Percentiles rank a stretch among this genome's conserved stretches.
Evolutionary conservation across 1,284 basidiomycete genomes (phyloP).

Genomic region (Marasmius sp.): DNA sequence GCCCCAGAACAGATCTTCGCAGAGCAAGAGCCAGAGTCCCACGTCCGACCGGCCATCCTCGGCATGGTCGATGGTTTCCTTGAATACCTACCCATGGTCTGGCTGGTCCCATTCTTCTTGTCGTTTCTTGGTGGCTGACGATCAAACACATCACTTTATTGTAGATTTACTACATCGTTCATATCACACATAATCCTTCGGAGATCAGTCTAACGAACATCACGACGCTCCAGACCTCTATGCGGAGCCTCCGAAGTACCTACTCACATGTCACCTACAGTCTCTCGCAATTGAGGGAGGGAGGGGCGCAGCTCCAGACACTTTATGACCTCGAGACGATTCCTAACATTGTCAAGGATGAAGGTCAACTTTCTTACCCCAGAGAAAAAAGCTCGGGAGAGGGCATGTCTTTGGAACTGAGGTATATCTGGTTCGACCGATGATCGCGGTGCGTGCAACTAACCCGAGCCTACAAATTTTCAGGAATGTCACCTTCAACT

Average conservation of each 20-base stretch:
- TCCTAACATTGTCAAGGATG: constrained; percentile 20
- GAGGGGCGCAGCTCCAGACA: constrained; percentile 10
- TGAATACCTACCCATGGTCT: constrained; percentile 28
- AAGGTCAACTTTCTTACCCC: constrained; percentile 19
- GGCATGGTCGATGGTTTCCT: too few relatives aligned
- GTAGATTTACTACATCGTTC: constrained; percentile 34
- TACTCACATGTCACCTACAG: constrained; percentile 22
- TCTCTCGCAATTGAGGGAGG: background rate
- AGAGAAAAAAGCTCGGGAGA: constrained; percentile 18
- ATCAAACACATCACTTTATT: background rate
- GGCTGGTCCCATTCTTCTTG: background rate
- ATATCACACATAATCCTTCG: constrained; percentile 30
- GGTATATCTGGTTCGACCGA: constrained; percentile 20
- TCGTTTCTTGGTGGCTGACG: too few relatives aligned
- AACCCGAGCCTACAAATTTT: background rate
- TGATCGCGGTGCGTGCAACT: background rate
- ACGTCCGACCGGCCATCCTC: too few relatives aligned
- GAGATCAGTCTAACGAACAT: constrained; percentile 33
- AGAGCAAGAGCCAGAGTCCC: too few relatives aligned
- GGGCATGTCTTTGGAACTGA: constrained; percentile 37
- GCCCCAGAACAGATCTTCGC: too few relatives aligned
- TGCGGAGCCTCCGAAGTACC: constrained; percentile 19
- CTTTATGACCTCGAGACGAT: constrained; percentile 4
- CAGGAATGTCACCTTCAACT: constrained; percentile 46
- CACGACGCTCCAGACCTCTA: constrained; percentile 31